Conservation (phyloP, 768 basidiomycete species). For the Boletus rex-veris region DNA sequence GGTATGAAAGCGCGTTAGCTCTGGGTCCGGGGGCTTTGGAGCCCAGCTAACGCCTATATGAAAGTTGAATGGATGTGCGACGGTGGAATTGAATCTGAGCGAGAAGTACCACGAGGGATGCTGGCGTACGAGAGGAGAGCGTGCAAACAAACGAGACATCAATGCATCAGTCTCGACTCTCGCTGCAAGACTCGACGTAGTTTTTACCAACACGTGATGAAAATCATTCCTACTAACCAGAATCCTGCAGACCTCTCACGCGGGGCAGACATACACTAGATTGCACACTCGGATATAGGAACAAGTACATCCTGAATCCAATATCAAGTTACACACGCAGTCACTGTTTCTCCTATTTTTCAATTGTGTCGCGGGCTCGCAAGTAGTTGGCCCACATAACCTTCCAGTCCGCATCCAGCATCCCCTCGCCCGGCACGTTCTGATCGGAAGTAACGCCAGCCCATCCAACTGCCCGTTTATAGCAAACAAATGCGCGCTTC, state of each 20-base stretch:
- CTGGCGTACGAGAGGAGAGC: neutral
- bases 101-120: neutral
- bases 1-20: conserved; percentile 31
- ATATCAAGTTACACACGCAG: no score
- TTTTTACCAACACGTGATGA: conserved; percentile 19
- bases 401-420: conserved; percentile 58
- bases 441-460: conserved; percentile 45
- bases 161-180: no score
- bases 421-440: conserved; percentile 47
- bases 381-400: conserved; percentile 58
- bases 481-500: conserved; percentile 53
- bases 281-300: no score
- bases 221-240: no score
- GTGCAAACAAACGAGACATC: conserved; percentile 14
- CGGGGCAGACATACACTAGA: no score
- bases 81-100: conserved; percentile 19
- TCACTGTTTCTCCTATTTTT: no score
- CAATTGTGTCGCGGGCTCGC: conserved; percentile 38
- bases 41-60: conserved; percentile 78
- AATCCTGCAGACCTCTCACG: no score
- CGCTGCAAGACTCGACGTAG: no score
- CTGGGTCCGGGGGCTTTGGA: conserved; percentile 55
- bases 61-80: conserved; percentile 59
- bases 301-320: no score
- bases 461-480: conserved; percentile 68